These are phyloP conservation scores for Globisporangium polare DNA, from an alignment of 352 stramenopile genomes.

Conservation along the genomic window DNA sequence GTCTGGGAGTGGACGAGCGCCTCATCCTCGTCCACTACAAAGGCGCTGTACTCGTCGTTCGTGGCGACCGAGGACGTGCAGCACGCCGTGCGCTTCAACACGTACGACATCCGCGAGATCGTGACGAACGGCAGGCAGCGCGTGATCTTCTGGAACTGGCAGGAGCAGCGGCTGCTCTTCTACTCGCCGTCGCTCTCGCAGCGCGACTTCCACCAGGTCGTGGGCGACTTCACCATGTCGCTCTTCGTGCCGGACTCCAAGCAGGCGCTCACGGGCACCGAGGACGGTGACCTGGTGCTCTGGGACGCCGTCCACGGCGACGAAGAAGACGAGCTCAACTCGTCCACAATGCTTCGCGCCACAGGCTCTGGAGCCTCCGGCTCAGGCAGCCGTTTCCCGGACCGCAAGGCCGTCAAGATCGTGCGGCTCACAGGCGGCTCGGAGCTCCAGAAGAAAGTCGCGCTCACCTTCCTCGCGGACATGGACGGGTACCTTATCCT, in stretches of 20 bases:
- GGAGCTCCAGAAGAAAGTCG: slow-evolving; percentile 44
- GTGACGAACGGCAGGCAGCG: slow-evolving; percentile 82
- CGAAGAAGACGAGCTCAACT: slow-evolving; percentile 24
- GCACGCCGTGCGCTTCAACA: slow-evolving; percentile 87
- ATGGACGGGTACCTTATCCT: slow-evolving; percentile 90
- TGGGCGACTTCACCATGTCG: slow-evolving; percentile 83
- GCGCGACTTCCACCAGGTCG: slow-evolving; percentile 73
- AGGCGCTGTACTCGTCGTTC: slow-evolving; percentile 49
- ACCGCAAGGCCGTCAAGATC: slow-evolving; percentile 83
- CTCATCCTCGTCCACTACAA: slow-evolving; percentile 15
- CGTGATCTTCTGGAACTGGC: slow-evolving; percentile 91
- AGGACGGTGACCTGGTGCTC: slow-evolving; percentile 84
- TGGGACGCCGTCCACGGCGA: slow-evolving; percentile 62
- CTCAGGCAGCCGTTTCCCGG: slow-evolving; percentile 28
- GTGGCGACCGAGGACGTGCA: slow-evolving; percentile 78
- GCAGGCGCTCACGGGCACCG: slow-evolving; percentile 82
- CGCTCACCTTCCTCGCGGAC: slow-evolving; percentile 59
- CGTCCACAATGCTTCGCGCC: slow-evolving; percentile 10
- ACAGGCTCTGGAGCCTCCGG: background rate
- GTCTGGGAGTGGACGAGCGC: slow-evolving; percentile 87
- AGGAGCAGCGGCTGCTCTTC: slow-evolving; percentile 70
- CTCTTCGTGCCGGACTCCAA: slow-evolving; percentile 86
- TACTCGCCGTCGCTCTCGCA: slow-evolving; percentile 83
- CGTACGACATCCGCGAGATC: slow-evolving; percentile 84
- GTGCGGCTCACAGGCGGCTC: slow-evolving; percentile 55